phyloP scores from a whole-genome alignment of 2,329 filamentous ascomycete genomes.

The Neofusicoccum parvum region DNA sequence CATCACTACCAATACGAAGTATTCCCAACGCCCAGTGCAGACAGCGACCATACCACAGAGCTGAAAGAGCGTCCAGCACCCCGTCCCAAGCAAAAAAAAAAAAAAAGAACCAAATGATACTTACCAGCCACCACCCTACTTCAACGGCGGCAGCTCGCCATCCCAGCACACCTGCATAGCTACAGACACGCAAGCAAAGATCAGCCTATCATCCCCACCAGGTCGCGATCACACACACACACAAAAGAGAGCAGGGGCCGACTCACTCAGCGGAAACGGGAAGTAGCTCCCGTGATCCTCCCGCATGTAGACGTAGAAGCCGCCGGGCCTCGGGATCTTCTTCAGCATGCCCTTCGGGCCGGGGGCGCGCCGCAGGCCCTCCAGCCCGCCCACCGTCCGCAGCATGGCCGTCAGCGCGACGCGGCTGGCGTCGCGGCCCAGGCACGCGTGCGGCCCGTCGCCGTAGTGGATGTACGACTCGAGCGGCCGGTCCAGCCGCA shows the following conservation, averaged over 20 bases:
- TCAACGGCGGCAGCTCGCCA: constrained; percentile 23
- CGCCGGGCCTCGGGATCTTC: constrained; percentile 54
- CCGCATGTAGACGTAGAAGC: constrained; percentile 26
- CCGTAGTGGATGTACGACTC: constrained; percentile 67
- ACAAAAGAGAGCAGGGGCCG: too few relatives aligned
- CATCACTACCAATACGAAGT: too few relatives aligned
- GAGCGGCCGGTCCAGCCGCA: constrained; percentile 65
- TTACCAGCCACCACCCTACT: neutral
- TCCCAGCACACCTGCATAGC: constrained; percentile 26
- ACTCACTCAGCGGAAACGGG: constrained; percentile 27
- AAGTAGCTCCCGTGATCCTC: constrained; percentile 28
- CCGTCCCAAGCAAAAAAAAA: too few relatives aligned
- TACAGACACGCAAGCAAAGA: constrained; percentile 30
- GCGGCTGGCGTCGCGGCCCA: constrained; percentile 63
- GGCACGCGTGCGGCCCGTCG: constrained; percentile 62
- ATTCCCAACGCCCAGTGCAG: too few relatives aligned
- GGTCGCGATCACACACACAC: neutral
- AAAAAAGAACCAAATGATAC: too few relatives aligned
- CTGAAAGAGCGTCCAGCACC: too few relatives aligned
- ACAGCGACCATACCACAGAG: too few relatives aligned
- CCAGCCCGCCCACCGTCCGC: constrained; percentile 63
- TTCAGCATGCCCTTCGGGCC: constrained; percentile 70
- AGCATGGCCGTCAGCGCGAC: constrained; percentile 69
- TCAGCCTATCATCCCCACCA: constrained; percentile 26
- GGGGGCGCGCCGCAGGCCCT: constrained; percentile 62